A percentile compares a stretch with the other conserved stretches of the same genome.
Conservation (phyloP, 495 filamentous ascomycete species). For the Neurospora intermedia region DNA sequence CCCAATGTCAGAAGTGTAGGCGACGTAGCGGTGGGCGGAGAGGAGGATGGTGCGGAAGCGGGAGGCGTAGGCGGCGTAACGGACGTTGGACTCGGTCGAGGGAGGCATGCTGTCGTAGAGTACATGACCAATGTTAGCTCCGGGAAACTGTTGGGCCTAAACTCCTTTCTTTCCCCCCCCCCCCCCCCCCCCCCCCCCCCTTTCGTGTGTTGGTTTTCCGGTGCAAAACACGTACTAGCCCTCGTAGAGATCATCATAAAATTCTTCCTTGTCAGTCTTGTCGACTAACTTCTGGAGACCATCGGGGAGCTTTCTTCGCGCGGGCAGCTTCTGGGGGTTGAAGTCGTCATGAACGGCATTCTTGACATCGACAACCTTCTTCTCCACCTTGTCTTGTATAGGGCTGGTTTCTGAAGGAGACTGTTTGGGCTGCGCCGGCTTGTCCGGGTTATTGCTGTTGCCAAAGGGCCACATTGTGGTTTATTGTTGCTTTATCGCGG, state of each 20-base stretch:
- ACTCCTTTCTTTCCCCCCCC: not conserved
- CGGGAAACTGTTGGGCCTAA: not conserved
- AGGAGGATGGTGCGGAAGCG: conserved; percentile 81
- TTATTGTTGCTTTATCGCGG: not conserved
- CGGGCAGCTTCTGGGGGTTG: conserved; percentile 40
- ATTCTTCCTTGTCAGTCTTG: conserved; percentile 58
- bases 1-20: conserved; percentile 94
- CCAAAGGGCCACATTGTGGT: conserved; percentile 30
- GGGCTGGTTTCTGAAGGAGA: conserved; percentile 10
- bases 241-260: conserved; percentile 66
- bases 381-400: conserved; percentile 1
- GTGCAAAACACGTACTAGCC: conserved; percentile 57
- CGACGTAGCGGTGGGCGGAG: conserved; percentile 89
- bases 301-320: conserved; percentile 53
- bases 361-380: conserved; percentile 8
- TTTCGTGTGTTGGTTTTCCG: not conserved
- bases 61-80: conserved; percentile 88
- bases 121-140: conserved; percentile 8
- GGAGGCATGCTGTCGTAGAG: conserved; percentile 51
- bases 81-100: conserved; percentile 71
- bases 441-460: conserved; percentile 30
- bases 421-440: conserved; percentile 13
- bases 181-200: too few species aligned
- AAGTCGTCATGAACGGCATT: conserved; percentile 17
- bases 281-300: conserved; percentile 60